Evolutionary conservation across 1,139 yeast species (phyloP), one percentile per base, ranked within the genome.

Genomic region (Fermentozyma sake): DNA sequence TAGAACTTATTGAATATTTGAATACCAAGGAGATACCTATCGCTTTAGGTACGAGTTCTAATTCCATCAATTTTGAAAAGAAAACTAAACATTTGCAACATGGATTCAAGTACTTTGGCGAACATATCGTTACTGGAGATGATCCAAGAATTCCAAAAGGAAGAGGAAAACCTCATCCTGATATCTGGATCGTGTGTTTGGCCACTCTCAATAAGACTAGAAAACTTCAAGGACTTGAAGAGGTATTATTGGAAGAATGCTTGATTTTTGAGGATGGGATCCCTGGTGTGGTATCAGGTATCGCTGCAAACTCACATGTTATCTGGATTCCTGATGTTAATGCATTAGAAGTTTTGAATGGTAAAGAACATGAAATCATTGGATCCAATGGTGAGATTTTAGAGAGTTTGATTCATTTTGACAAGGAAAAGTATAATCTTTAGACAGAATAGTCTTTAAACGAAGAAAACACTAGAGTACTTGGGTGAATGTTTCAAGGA

Each of bases 241-340:
- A 62, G 12, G 79, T 87, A 38, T 48, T 52, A 31, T 81, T 89
- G 2, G 76, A 75, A 18, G 95, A 91, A 48, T 84, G 95, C 44
- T 57, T 91, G 20, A 82, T 91, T 2, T 91, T 91, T 53, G 98
- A 91, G 58, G 98, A 91, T 55, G 97, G 96, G 2, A 64, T 86
- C 24, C 89, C 95, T 1, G 97, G 97, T 2, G 91, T 87, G 16
- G 47, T 63, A 14, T 82, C 95, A 4, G 98, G 95, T 7, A 44
- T 53, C 11, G 81, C 87, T 7, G 85, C 96, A 17, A 87, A 87
- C n/a, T 84, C 86, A 9, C 71, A 67, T 29, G 95, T 89, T 7
- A 69, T 89, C 26, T 91, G 97, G 97, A 82, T 89, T 11, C 97
- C 98, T 4, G 93, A 89, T 52, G 67, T 67, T 12, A 72, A 79